Conservation (phyloP, 164 flowering plant genomes). For the Liquidambar formosana region DNA sequence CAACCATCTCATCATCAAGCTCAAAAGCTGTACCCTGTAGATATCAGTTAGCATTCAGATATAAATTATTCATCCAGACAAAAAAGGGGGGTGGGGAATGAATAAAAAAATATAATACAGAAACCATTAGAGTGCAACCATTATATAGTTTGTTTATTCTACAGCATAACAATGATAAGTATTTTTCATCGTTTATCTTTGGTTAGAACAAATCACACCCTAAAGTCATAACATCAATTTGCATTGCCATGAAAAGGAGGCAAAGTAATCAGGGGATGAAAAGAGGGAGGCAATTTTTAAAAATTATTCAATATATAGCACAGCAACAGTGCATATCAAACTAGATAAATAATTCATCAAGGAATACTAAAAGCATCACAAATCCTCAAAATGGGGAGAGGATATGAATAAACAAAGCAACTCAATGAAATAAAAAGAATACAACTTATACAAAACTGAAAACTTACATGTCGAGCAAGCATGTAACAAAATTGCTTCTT, state of each 20-base stretch:
- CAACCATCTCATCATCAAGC: constrained; percentile 72
- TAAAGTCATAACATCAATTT: too few species aligned
- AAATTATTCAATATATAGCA: too few species aligned
- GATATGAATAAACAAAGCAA: neutral
- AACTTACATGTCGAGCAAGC: constrained; percentile 89
- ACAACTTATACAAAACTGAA: neutral
- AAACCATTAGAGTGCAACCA: neutral
- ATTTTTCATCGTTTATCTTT: too few species aligned
- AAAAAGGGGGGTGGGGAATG: neutral
- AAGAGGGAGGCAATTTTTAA: too few species aligned
- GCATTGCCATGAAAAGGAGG: too few species aligned
- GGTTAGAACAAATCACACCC: too few species aligned
- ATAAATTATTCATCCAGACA: constrained; percentile 1
- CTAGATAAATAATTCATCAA: neutral
- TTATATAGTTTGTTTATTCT: too few species aligned
- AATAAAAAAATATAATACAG: neutral
- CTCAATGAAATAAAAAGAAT: neutral
- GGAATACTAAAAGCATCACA: neutral
- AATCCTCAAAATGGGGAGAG: neutral
- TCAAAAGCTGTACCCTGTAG: constrained; percentile 68
- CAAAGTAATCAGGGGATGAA: too few species aligned
- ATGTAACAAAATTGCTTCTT: constrained; percentile 93
- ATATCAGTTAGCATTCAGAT: neutral
- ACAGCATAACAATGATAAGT: too few species aligned
- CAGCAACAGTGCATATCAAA: too few species aligned